A percentile compares a stretch with the other conserved stretches of the same genome.
Conservation (phyloP, 306 rosid species). For the Cyclanthera cordifolia region DNA sequence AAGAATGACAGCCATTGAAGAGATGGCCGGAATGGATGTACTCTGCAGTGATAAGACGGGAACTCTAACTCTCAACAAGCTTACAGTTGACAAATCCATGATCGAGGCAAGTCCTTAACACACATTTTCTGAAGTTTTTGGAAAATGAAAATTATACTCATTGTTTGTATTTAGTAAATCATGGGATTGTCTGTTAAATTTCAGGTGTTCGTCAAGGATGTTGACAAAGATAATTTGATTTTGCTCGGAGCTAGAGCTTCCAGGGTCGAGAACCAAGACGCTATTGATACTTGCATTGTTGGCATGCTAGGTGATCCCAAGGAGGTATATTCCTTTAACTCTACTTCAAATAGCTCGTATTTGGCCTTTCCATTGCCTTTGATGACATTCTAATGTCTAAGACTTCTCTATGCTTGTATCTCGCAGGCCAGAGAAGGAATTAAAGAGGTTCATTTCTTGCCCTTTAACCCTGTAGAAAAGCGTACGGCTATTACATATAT, state of each 20-base stretch:
- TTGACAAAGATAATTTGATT: conserved; percentile 43
- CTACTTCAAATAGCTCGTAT: neutral
- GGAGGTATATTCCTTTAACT: conserved; percentile 36
- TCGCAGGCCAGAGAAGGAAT: conserved; percentile 71
- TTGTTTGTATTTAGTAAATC: neutral
- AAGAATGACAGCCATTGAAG: conserved; percentile 97
- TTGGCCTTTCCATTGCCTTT: neutral
- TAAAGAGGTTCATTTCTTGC: conserved; percentile 68
- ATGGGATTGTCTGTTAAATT: neutral
- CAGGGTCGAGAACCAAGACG: conserved; percentile 83
- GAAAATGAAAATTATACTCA: neutral
- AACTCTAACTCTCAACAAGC: conserved; percentile 79
- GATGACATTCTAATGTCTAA: neutral
- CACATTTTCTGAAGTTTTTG: neutral
- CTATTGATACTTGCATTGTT: conserved; percentile 89
- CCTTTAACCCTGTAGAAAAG: conserved; percentile 87
- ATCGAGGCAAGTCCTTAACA: conserved; percentile 37
- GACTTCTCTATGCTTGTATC: neutral
- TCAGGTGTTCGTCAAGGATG: conserved; percentile 49
- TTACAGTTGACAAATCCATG: conserved; percentile 64
- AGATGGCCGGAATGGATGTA: conserved; percentile 95
- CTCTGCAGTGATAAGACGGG: conserved; percentile 88
- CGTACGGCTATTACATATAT: conserved; percentile 85
- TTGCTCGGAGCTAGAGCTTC: conserved; percentile 80
- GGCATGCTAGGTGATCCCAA: conserved; percentile 92